Evolutionary conservation across 441 rosid species (phyloP).

Genomic region (Sinapis alba): DNA sequence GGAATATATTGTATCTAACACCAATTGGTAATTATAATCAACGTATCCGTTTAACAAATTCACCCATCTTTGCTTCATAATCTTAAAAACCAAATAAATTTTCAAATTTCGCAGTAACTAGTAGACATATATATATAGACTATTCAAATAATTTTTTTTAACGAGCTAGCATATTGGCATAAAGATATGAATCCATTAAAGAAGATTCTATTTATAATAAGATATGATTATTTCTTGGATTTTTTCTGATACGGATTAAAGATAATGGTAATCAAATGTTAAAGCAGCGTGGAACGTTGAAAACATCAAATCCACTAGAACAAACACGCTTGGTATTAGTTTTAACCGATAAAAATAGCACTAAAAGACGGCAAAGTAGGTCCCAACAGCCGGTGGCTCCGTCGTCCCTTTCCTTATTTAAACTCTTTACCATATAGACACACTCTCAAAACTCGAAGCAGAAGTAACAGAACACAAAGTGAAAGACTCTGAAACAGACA

Average conservation of each 20-base stretch:
- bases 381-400: neutral
- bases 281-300: slow-evolving; percentile 4
- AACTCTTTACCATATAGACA: neutral
- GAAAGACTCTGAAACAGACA: too few relatives aligned
- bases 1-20: neutral
- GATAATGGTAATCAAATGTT: neutral
- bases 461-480: slow-evolving; percentile 4
- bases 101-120: neutral
- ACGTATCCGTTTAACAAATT: neutral
- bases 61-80: neutral
- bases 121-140: neutral
- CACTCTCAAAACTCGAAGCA: slow-evolving; percentile 31
- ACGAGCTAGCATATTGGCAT: neutral
- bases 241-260: neutral
- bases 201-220: neutral
- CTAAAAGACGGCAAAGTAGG: slow-evolving; percentile 27
- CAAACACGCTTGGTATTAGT: neutral
- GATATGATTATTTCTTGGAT: neutral
- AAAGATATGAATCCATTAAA: neutral
- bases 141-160: neutral
- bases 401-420: slow-evolving; percentile 16
- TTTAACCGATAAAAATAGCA: neutral
- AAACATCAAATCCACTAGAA: neutral
- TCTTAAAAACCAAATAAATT: neutral
- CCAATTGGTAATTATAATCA: neutral